Percentiles rank a stretch among this genome's conserved stretches.
These are phyloP conservation scores for Tolypocladium pustulatum DNA, from an alignment of 2,329 filamentous ascomycete genomes.

Conservation along the genomic window DNA sequence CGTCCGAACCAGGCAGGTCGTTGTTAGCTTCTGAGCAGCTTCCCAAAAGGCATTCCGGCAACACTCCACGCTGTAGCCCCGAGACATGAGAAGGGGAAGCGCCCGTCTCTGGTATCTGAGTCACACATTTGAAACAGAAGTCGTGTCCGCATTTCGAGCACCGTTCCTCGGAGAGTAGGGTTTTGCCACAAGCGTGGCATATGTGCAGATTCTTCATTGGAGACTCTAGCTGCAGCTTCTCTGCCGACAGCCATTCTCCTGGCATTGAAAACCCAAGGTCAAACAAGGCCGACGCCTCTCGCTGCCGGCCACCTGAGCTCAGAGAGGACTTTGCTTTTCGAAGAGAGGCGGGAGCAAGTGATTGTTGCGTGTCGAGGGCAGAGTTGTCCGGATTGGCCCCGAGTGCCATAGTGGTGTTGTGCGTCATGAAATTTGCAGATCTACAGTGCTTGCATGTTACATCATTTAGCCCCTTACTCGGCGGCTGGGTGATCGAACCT, in stretches of 20 bases:
- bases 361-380: neutral
- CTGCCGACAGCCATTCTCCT: conserved; percentile 33
- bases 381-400: neutral
- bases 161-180: conserved; percentile 23
- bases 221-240: conserved; percentile 11
- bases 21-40: neutral
- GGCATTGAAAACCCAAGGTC: conserved; percentile 33
- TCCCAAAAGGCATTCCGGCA: neutral
- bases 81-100: neutral
- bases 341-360: neutral
- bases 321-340: conserved; percentile 8
- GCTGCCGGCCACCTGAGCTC: conserved; percentile 23
- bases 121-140: conserved; percentile 36
- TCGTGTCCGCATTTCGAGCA: conserved; percentile 41
- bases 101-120: conserved; percentile 16
- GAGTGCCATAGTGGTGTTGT: neutral
- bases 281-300: conserved; percentile 36
- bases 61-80: neutral
- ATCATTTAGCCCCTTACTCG: neutral
- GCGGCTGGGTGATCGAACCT: neutral
- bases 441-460: neutral
- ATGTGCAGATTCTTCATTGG: conserved; percentile 20
- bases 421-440: neutral
- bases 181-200: conserved; percentile 40
- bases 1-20: neutral